phyloP scores from a whole-genome alignment of 2,329 filamentous ascomycete species.

The Xylariaceae sp. region DNA sequence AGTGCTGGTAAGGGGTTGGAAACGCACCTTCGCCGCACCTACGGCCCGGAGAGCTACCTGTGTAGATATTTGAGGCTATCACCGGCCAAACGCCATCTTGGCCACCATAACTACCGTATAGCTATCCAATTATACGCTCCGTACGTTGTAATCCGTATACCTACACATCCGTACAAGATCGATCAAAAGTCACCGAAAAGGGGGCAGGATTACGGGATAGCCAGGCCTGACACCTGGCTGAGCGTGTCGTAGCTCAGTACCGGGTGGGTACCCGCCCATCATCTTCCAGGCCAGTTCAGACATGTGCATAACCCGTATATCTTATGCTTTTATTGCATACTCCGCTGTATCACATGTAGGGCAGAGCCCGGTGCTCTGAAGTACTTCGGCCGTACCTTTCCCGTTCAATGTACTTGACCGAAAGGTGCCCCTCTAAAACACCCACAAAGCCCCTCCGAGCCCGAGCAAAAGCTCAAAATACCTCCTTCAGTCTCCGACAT shows the following conservation, averaged over 20 bases:
- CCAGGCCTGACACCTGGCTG: neutral
- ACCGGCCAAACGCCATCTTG: neutral
- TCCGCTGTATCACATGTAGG: neutral
- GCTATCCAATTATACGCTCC: neutral
- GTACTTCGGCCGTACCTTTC: neutral
- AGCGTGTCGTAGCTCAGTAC: neutral
- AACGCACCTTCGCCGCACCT: too few relatives aligned
- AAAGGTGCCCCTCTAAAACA: constrained; percentile 23
- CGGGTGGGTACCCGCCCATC: neutral
- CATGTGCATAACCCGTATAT: neutral
- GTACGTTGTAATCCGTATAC: too few relatives aligned
- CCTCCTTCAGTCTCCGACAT: constrained; percentile 1
- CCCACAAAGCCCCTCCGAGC: constrained; percentile 22
- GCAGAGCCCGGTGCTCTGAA: neutral
- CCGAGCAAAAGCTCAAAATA: constrained; percentile 23
- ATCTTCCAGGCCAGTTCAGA: neutral
- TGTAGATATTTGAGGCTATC: neutral
- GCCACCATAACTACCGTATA: neutral
- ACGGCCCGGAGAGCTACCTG: too few relatives aligned
- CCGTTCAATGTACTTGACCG: neutral
- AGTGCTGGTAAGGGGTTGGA: too few relatives aligned
- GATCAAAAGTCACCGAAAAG: neutral
- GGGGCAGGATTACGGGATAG: neutral
- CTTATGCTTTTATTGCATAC: neutral
- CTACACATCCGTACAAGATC: neutral